phyloP scores from a whole-genome alignment of 2,329 filamentous ascomycete genomes.

The Tolypocladium tundrense region DNA sequence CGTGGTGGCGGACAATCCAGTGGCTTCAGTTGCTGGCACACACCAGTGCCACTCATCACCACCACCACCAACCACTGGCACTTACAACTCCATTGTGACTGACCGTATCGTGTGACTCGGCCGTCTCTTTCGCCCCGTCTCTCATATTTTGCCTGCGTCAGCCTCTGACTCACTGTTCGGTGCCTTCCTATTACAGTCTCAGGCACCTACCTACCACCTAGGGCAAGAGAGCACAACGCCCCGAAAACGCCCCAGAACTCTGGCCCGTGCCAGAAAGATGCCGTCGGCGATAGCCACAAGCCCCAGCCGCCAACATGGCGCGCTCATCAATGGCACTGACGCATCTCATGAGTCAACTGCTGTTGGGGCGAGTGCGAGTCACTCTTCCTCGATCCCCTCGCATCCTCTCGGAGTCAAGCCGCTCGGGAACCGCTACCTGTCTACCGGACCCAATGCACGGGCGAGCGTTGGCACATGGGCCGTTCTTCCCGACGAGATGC shows the following conservation, averaged over 20 bases:
- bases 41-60: not conserved
- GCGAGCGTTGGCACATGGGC: constrained; percentile 54
- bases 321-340: constrained; percentile 11
- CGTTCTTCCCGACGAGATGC: constrained; percentile 67
- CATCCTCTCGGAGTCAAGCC: constrained; percentile 84
- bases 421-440: constrained; percentile 70
- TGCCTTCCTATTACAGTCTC: not conserved
- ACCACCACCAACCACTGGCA: not conserved
- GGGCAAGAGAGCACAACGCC: not conserved
- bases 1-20: not conserved
- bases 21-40: not conserved
- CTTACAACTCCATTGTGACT: not conserved
- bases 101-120: not conserved
- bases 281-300: not conserved
- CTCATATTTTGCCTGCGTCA: not conserved
- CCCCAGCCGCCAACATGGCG: not conserved
- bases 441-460: constrained; percentile 56
- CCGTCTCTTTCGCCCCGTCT: not conserved
- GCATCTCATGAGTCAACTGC: constrained; percentile 12
- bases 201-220: not conserved
- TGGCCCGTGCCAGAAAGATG: not conserved
- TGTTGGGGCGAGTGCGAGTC: not conserved
- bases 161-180: not conserved
- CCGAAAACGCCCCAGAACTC: not conserved
- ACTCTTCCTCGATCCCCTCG: constrained; percentile 47